A percentile compares a stretch with the other conserved stretches of the same genome.
Evolutionary conservation across 177 flowering plant genomes (phyloP).

Genomic region (Vitis hybrid): DNA sequence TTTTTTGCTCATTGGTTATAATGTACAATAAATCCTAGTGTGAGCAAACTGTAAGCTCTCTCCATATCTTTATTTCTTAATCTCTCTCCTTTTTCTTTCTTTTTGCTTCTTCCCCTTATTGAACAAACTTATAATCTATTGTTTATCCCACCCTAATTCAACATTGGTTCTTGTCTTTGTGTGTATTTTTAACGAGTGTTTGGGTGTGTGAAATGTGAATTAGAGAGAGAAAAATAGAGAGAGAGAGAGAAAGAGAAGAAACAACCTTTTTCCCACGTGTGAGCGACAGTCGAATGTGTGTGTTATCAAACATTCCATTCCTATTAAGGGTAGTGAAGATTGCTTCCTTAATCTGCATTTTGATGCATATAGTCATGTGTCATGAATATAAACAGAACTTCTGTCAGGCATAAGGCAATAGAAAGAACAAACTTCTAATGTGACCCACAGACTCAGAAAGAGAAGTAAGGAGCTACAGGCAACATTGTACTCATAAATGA

Average conservation of each 20-base stretch:
- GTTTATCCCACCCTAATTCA: not conserved
- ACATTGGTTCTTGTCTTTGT: not conserved
- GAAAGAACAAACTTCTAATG: not conserved
- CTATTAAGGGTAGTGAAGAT: slow-evolving; percentile 80
- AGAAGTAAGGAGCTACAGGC: not conserved
- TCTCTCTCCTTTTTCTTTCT: too few species aligned
- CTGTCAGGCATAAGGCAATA: not conserved
- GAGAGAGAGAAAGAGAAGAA: slow-evolving; percentile 4
- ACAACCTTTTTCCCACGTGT: slow-evolving; percentile 92
- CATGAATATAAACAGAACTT: not conserved
- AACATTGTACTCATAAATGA: not conserved
- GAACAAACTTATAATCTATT: not conserved
- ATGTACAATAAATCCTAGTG: too few species aligned
- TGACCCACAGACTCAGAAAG: not conserved
- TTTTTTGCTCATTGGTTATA: too few species aligned
- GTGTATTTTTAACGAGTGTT: not conserved
- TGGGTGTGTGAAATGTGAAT: not conserved
- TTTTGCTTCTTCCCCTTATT: too few species aligned
- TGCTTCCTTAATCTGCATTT: slow-evolving; percentile 79
- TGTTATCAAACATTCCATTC: slow-evolving; percentile 92
- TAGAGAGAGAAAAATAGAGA: not conserved
- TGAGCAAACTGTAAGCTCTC: too few species aligned
- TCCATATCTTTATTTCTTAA: too few species aligned
- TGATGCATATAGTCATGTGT: not conserved
- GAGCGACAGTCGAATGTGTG: slow-evolving; percentile 86